phyloP scores from a whole-genome alignment of 495 filamentous ascomycete species.

The Hyaloscypha variabilis region DNA sequence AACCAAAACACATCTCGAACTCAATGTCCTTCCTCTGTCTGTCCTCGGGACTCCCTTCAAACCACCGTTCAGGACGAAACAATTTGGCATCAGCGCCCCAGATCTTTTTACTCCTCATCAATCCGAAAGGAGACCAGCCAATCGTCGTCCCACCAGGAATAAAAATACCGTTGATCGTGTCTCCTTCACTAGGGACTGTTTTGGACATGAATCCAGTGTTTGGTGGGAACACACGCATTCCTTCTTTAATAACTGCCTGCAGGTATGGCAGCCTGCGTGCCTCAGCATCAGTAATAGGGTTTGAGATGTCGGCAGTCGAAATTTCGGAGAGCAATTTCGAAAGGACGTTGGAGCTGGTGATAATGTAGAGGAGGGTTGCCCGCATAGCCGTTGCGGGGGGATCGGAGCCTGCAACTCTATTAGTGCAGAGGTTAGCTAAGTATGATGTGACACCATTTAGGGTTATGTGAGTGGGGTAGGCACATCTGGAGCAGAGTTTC shows the following conservation, averaged over 20 bases:
- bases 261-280: conserved; percentile 51
- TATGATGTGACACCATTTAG: not conserved
- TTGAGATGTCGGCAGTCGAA: conserved; percentile 32
- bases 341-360: conserved; percentile 49
- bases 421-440: conserved; percentile 44
- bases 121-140: conserved; percentile 39
- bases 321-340: conserved; percentile 59
- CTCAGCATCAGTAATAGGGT: conserved; percentile 31
- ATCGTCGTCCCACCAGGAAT: conserved; percentile 56
- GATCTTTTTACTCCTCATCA: conserved; percentile 38
- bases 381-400: conserved; percentile 64
- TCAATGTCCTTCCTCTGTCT: conserved; percentile 40
- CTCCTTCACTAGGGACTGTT: conserved; percentile 50
- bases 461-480: conserved; percentile 6
- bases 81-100: conserved; percentile 51
- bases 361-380: conserved; percentile 55
- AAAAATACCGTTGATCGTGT: conserved; percentile 47
- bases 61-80: conserved; percentile 60
- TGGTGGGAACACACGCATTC: conserved; percentile 47
- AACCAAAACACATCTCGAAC: conserved; percentile 45
- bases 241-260: conserved; percentile 53
- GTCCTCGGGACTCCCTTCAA: conserved; percentile 41
- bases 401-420: conserved; percentile 49
- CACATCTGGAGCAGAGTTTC: conserved; percentile 46
- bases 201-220: conserved; percentile 41